phyloP scores from a whole-genome alignment of 1,139 yeast species.

The Geotrichum restrictum region DNA sequence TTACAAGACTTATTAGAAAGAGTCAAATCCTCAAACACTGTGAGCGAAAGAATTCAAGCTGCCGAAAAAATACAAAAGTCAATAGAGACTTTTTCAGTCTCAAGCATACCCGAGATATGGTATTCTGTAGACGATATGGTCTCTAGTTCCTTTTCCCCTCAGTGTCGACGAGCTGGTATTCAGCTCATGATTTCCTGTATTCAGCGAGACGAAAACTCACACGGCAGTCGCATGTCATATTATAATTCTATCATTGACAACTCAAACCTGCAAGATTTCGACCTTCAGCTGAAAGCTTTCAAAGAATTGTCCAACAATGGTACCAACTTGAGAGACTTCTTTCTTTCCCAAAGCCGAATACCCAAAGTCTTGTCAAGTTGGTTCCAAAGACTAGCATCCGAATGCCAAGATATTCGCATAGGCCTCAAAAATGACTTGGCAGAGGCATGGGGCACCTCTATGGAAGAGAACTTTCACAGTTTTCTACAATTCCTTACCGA shows the following conservation, averaged over 20 bases:
- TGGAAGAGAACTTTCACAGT: constrained; percentile 35
- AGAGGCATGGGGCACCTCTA: constrained; percentile 34
- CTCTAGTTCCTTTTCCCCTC: constrained; percentile 41
- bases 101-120: constrained; percentile 75
- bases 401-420: constrained; percentile 33
- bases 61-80: constrained; percentile 52
- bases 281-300: constrained; percentile 52
- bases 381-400: constrained; percentile 37
- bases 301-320: constrained; percentile 57
- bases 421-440: constrained; percentile 34
- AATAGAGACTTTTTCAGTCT: constrained; percentile 51
- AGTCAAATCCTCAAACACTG: constrained; percentile 40
- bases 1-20: constrained; percentile 46
- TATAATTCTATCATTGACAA: constrained; percentile 57
- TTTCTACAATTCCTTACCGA: constrained; percentile 44
- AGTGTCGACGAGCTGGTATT: constrained; percentile 53
- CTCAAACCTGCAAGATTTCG: constrained; percentile 53
- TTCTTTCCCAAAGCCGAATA: constrained; percentile 47
- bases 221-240: constrained; percentile 49
- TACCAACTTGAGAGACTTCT: constrained; percentile 54
- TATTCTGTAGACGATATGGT: constrained; percentile 59
- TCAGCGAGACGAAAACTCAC: constrained; percentile 49
- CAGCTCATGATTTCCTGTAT: constrained; percentile 56
- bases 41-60: constrained; percentile 49
- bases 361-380: constrained; percentile 41